Evolutionary conservation across 768 basidiomycete species (phyloP).

Genomic region (Termitomyces sp.): DNA sequence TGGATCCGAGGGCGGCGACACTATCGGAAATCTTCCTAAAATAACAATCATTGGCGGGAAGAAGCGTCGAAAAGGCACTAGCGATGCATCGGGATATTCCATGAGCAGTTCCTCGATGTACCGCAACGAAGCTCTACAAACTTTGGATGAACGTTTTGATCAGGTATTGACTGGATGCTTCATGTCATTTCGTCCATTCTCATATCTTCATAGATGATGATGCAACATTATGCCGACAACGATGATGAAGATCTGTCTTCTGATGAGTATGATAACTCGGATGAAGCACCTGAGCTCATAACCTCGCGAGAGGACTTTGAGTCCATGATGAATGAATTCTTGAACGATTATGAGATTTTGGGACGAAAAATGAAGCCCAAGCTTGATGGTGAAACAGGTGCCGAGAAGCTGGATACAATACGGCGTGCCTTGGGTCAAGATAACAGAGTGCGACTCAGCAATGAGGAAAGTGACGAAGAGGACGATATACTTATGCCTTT

Average conservation of each 20-base stretch:
- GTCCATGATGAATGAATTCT: conserved; percentile 88
- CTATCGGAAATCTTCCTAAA: conserved; percentile 64
- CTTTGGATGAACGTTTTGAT: conserved; percentile 91
- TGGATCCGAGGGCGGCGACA: conserved; percentile 74
- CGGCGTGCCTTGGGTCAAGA: conserved; percentile 74
- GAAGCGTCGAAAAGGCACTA: conserved; percentile 65
- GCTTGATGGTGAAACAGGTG: conserved; percentile 65
- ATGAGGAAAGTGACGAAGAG: conserved; percentile 38
- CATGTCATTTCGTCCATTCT: not conserved
- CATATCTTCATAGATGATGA: conserved; percentile 51
- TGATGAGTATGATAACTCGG: conserved; percentile 37
- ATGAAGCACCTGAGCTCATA: conserved; percentile 69
- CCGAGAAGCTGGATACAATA: conserved; percentile 77
- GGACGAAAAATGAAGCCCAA: conserved; percentile 82
- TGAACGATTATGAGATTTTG: conserved; percentile 85
- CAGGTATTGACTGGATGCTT: conserved; percentile 44
- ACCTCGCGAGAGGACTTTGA: conserved; percentile 87
- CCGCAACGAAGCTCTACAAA: conserved; percentile 83
- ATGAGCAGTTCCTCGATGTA: conserved; percentile 98
- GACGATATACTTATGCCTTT: conserved; percentile 34
- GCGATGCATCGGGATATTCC: conserved; percentile 89
- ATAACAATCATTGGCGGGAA: conserved; percentile 79
- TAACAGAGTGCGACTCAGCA: conserved; percentile 44
- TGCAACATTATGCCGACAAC: conserved; percentile 67
- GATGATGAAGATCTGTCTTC: conserved; percentile 38